Conservation (phyloP, 108 stramenopile genomes). For the Skeletonema menzelii region DNA sequence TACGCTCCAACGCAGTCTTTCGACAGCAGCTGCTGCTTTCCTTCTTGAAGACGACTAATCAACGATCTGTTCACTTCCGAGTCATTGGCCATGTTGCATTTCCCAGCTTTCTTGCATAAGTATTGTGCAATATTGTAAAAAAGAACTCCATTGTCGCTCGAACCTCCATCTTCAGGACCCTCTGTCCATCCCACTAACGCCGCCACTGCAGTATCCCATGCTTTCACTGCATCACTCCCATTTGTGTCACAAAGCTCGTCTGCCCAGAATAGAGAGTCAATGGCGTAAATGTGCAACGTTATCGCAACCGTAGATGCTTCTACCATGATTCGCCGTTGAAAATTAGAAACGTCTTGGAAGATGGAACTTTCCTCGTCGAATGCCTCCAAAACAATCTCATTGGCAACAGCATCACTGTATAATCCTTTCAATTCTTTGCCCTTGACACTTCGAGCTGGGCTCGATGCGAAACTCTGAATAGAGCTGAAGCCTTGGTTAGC, state of each 20-base stretch:
- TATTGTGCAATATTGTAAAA: slow-evolving; percentile 48
- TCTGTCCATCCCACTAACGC: slow-evolving; percentile 61
- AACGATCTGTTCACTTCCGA: slow-evolving; percentile 6
- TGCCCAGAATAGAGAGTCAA: neutral
- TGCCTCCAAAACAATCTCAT: slow-evolving; percentile 5
- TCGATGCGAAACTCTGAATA: slow-evolving; percentile 40
- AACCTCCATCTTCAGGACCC: slow-evolving; percentile 28
- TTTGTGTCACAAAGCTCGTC: neutral
- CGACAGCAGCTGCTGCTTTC: neutral
- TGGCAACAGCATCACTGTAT: slow-evolving; percentile 12
- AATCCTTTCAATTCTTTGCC: slow-evolving; percentile 10
- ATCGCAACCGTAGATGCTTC: slow-evolving; percentile 25
- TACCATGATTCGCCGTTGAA: slow-evolving; percentile 13
- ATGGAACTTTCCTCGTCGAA: slow-evolving; percentile 31
- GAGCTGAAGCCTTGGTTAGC: slow-evolving; percentile 1
- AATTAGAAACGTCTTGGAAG: slow-evolving; percentile 36
- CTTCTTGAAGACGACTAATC: neutral
- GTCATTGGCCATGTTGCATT: slow-evolving; percentile 28
- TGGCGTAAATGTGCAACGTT: neutral
- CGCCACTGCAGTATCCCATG: slow-evolving; percentile 54
- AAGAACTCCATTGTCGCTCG: slow-evolving; percentile 20
- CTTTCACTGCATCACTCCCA: slow-evolving; percentile 13
- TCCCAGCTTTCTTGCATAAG: slow-evolving; percentile 47
- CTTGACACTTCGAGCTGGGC: neutral
- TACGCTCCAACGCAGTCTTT: slow-evolving; percentile 4